These are phyloP conservation scores for Taphrina deformans DNA, from an alignment of 1,139 yeast species.

Conservation along the genomic window DNA sequence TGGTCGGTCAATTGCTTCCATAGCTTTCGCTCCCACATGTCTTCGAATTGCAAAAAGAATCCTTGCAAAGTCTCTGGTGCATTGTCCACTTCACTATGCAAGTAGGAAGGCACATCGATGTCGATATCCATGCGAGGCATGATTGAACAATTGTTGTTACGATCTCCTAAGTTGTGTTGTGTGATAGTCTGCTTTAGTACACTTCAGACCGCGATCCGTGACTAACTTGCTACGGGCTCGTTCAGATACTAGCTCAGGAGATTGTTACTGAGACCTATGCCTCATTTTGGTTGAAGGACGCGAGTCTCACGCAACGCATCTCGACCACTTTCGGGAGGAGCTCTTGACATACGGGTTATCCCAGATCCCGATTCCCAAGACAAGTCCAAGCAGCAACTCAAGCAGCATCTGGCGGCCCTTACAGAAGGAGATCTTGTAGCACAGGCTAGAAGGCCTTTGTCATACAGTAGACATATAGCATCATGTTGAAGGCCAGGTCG, in stretches of 20 bases:
- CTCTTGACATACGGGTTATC: too few relatives aligned
- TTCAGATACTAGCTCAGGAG: too few relatives aligned
- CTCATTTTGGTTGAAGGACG: background rate
- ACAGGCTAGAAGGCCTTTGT: too few relatives aligned
- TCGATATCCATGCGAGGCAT: constrained; percentile 44
- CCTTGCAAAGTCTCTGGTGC: constrained; percentile 63
- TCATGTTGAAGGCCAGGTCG: constrained; percentile 18
- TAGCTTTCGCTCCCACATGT: constrained; percentile 59
- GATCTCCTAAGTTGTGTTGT: background rate
- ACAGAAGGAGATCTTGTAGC: background rate
- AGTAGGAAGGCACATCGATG: constrained; percentile 56
- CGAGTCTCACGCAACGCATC: background rate
- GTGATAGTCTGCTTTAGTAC: too few relatives aligned
- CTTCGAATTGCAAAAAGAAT: constrained; percentile 74
- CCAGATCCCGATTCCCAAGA: background rate
- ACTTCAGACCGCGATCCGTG: too few relatives aligned
- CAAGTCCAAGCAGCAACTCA: background rate
- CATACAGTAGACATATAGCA: background rate
- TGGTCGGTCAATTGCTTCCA: constrained; percentile 58
- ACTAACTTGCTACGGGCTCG: too few relatives aligned
- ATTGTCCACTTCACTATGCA: constrained; percentile 69
- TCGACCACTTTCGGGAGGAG: constrained; percentile 8
- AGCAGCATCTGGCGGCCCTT: background rate
- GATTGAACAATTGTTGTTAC: background rate
- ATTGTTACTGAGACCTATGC: background rate